Evolutionary conservation across 352 stramenopile genomes (phyloP).

Genomic region (Phytophthora cryptogea): DNA sequence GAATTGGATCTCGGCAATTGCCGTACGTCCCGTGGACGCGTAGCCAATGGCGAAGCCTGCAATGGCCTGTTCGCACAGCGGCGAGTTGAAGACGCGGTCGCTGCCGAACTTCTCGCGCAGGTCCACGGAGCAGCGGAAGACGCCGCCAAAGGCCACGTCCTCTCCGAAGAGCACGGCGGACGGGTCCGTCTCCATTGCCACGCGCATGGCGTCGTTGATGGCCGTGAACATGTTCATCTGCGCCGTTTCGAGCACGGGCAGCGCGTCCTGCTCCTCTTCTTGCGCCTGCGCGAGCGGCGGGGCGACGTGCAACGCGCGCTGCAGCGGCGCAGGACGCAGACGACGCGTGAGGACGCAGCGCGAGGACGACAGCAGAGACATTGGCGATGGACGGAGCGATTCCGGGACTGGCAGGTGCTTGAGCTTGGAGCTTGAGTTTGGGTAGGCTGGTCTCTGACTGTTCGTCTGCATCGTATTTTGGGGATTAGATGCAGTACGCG

Average conservation of each 20-base stretch:
- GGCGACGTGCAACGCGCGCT: conserved; percentile 14
- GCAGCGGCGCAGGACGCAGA: neutral
- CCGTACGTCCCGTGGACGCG: conserved; percentile 94
- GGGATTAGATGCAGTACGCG: too few relatives aligned
- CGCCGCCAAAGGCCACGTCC: conserved; percentile 98
- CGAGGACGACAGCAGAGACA: conserved; percentile 19
- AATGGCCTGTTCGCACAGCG: conserved; percentile 95
- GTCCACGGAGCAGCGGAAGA: conserved; percentile 97
- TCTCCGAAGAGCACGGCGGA: conserved; percentile 96
- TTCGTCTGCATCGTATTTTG: conserved; percentile 31
- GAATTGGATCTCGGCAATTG: conserved; percentile 98
- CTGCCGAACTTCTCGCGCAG: conserved; percentile 94
- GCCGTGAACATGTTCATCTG: conserved; percentile 94
- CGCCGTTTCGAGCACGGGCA: conserved; percentile 48
- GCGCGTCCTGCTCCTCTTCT: conserved; percentile 22
- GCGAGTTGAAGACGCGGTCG: conserved; percentile 97
- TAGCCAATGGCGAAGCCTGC: conserved; percentile 98
- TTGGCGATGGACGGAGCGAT: conserved; percentile 16
- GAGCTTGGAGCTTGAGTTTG: conserved; percentile 7
- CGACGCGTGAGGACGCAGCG: conserved; percentile 1
- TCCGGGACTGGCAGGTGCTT: conserved; percentile 25
- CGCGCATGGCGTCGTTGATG: conserved; percentile 92
- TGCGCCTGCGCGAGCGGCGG: conserved; percentile 22
- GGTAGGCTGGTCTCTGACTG: conserved; percentile 6
- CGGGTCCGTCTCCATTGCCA: conserved; percentile 89